Conservation (phyloP, 2,329 filamentous ascomycete genomes). For the Fusarium nurragi region DNA sequence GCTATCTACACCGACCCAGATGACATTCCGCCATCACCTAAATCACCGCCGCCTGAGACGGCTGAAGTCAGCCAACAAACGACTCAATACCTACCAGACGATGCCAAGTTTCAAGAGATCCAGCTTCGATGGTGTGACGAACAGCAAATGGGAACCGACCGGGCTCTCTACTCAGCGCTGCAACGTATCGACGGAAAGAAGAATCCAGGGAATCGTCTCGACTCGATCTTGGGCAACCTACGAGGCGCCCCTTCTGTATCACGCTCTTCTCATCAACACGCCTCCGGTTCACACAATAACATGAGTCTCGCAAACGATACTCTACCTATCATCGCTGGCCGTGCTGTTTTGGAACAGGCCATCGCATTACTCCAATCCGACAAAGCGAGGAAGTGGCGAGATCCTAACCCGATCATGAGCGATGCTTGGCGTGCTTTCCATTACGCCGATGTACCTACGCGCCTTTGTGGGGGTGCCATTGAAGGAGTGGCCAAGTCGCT, state of each 20-base stretch:
- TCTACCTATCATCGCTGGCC: conserved; percentile 46
- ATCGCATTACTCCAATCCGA: conserved; percentile 57
- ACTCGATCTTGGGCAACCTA: conserved; percentile 53
- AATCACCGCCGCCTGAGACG: conserved; percentile 58
- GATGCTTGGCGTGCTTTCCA: conserved; percentile 48
- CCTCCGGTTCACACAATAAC: conserved; percentile 15
- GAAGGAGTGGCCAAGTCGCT: conserved; percentile 56
- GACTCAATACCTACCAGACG: conserved; percentile 51
- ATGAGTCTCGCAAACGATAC: conserved; percentile 32
- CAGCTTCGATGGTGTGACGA: conserved; percentile 60
- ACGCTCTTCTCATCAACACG: conserved; percentile 24
- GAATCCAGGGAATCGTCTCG: conserved; percentile 50
- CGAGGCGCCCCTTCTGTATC: conserved; percentile 36
- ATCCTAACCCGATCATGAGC: conserved; percentile 52
- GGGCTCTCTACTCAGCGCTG: conserved; percentile 55
- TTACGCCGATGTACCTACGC: conserved; percentile 56
- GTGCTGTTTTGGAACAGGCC: conserved; percentile 53
- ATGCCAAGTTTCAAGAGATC: conserved; percentile 58
- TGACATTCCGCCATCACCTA: conserved; percentile 66
- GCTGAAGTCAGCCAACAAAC: conserved; percentile 40
- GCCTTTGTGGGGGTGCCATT: conserved; percentile 55
- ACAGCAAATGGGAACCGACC: conserved; percentile 55
- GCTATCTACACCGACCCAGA: conserved; percentile 64
- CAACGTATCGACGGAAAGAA: conserved; percentile 54
- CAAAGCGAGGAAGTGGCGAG: conserved; percentile 54